A percentile compares a stretch with the other conserved stretches of the same genome.
These are phyloP conservation scores for Alternaria rosae DNA, from an alignment of 2,329 filamentous ascomycete species.

Conservation along the genomic window DNA sequence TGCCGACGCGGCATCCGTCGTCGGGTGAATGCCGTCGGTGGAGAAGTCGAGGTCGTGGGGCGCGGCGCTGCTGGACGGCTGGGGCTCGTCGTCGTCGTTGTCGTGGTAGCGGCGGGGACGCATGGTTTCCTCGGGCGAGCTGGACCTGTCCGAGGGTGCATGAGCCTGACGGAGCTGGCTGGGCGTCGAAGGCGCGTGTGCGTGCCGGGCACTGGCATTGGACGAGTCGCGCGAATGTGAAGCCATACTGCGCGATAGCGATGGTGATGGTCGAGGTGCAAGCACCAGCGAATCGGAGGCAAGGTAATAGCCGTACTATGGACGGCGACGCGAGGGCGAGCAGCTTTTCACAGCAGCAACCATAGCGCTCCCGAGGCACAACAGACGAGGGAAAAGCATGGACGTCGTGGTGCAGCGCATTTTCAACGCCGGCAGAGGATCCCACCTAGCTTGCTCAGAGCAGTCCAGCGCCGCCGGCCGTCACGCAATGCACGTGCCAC, in stretches of 20 bases:
- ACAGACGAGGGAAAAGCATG: conserved; percentile 7
- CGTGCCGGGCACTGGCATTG: conserved; percentile 36
- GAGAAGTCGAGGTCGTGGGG: conserved; percentile 32
- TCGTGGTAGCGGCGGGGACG: conserved; percentile 32
- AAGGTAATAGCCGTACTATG: conserved; percentile 14
- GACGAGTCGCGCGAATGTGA: conserved; percentile 45
- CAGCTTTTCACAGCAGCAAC: conserved; percentile 12
- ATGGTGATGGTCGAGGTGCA: neutral
- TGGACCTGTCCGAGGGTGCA: conserved; percentile 51
- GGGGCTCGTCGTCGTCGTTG: conserved; percentile 22
- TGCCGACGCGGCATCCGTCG: conserved; percentile 40
- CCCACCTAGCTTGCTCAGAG: conserved; percentile 23
- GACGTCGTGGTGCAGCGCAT: conserved; percentile 10
- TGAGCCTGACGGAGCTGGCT: conserved; percentile 54
- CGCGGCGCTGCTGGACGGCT: conserved; percentile 21
- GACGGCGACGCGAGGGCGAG: conserved; percentile 3
- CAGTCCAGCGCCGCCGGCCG: neutral
- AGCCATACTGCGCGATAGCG: conserved; percentile 2
- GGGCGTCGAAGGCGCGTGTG: conserved; percentile 47
- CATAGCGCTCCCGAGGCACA: conserved; percentile 25
- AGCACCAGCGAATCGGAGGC: conserved; percentile 6
- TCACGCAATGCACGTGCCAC: conserved; percentile 32
- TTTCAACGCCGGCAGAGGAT: conserved; percentile 11
- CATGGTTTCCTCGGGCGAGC: conserved; percentile 53
- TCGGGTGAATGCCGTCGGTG: conserved; percentile 43